A percentile compares a stretch with the other conserved stretches of the same genome.
phyloP scores from a whole-genome alignment of 2,329 filamentous ascomycete genomes.

The Microascus cirrosus region DNA sequence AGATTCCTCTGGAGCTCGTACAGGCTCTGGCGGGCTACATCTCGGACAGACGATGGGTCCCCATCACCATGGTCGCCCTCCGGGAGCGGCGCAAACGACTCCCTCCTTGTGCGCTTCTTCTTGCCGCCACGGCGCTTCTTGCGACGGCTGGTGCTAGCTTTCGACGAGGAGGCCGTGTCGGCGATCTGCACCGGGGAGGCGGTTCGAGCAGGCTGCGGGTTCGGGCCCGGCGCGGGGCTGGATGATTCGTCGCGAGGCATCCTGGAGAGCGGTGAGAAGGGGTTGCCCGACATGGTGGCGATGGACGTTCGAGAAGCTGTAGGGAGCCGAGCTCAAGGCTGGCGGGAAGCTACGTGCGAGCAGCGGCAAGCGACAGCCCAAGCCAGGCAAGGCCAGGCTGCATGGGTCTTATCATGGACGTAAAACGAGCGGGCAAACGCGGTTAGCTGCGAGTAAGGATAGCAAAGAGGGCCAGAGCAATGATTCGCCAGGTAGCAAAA shows the following conservation, averaged over 20 bases:
- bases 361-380: not conserved
- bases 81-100: constrained; percentile 58
- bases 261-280: not conserved
- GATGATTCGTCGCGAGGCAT: not conserved
- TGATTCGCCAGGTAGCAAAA: too few relatives aligned
- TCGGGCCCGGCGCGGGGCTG: not conserved
- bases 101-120: constrained; percentile 64
- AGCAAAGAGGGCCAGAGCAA: too few relatives aligned
- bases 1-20: constrained; percentile 45
- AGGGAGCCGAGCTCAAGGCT: not conserved
- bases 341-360: not conserved
- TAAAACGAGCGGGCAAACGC: not conserved
- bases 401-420: not conserved
- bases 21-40: constrained; percentile 26
- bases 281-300: not conserved
- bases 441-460: too few relatives aligned
- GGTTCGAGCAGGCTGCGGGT: not conserved
- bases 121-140: constrained; percentile 67
- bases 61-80: constrained; percentile 10
- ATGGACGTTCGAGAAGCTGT: not conserved
- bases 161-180: constrained; percentile 30
- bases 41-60: constrained; percentile 13
- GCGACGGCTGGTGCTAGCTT: constrained; percentile 22
- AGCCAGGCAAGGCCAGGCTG: not conserved
- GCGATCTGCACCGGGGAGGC: constrained; percentile 4